These are phyloP conservation scores for Fusarium torreyae DNA, from an alignment of 2,329 filamentous ascomycete species.

Conservation along the genomic window DNA sequence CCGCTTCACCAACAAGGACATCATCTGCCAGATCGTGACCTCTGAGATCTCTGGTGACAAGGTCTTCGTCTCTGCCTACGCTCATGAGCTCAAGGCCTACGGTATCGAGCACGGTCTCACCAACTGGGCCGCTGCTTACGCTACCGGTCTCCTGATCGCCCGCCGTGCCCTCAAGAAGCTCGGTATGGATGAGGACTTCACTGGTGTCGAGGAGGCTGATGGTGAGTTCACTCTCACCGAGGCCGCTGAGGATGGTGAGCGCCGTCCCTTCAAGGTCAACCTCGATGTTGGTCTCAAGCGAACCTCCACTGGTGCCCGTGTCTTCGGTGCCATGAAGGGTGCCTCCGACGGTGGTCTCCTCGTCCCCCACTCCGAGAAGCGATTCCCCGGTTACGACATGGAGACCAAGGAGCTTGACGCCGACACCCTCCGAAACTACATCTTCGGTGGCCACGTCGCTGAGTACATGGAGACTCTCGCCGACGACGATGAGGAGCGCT, in stretches of 20 bases:
- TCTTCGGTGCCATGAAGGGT: slow-evolving; percentile 99
- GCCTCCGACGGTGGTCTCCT: slow-evolving; percentile 98
- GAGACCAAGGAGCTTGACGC: slow-evolving; percentile 98
- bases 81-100: slow-evolving; percentile 98
- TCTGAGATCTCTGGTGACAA: slow-evolving; percentile 99
- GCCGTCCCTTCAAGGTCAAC: slow-evolving; percentile 99
- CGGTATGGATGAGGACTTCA: slow-evolving; percentile 91
- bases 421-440: slow-evolving; percentile 98
- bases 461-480: slow-evolving; percentile 99
- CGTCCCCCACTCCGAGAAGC: slow-evolving; percentile 98
- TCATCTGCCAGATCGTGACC: slow-evolving; percentile 96
- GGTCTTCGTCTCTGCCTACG: slow-evolving; percentile 92
- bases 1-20: slow-evolving; percentile 99
- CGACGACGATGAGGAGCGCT: slow-evolving; percentile 99
- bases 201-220: slow-evolving; percentile 95
- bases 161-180: slow-evolving; percentile 98
- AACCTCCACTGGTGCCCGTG: slow-evolving; percentile 97
- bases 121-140: slow-evolving; percentile 99
- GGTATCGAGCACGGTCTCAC: slow-evolving; percentile 98
- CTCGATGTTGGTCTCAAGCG: slow-evolving; percentile 97
- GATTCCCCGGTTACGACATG: slow-evolving; percentile 98
- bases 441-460: slow-evolving; percentile 97
- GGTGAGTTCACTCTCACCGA: slow-evolving; percentile 98
- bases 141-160: slow-evolving; percentile 95
- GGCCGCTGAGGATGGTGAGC: slow-evolving; percentile 92